These are phyloP conservation scores for Ilyonectria destructans DNA, from an alignment of 2,329 filamentous ascomycete species.

Conservation along the genomic window DNA sequence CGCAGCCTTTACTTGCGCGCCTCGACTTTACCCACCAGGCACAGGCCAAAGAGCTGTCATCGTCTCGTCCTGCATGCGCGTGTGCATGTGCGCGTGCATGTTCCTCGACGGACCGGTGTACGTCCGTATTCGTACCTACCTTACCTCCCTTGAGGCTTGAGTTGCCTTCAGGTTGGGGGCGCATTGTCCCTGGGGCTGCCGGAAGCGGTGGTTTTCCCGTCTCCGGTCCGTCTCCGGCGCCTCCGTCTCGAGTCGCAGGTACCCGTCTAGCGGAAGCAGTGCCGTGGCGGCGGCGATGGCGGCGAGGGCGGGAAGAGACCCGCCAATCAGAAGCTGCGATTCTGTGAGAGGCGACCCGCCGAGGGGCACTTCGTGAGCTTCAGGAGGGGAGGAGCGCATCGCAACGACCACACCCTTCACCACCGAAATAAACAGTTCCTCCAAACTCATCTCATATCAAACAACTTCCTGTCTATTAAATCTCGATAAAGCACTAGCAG, in stretches of 20 bases:
- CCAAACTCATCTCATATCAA: conserved; percentile 1
- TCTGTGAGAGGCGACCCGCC: not conserved
- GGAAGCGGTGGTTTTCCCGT: conserved; percentile 25
- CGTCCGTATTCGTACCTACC: conserved; percentile 10
- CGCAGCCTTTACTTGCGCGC: not conserved
- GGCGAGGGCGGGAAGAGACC: not conserved
- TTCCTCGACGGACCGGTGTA: not conserved
- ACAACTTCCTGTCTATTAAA: not conserved
- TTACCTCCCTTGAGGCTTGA: not conserved
- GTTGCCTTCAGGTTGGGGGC: too few relatives aligned
- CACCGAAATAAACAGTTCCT: conserved; percentile 7
- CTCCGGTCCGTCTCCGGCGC: conserved; percentile 23
- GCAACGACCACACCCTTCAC: conserved; percentile 3
- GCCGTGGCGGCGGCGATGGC: conserved; percentile 18
- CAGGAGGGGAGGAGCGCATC: conserved; percentile 1
- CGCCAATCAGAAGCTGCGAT: not conserved
- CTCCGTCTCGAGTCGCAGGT: not conserved
- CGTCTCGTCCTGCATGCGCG: conserved; percentile 14
- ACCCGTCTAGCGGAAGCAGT: conserved; percentile 13
- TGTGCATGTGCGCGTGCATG: conserved; percentile 6
- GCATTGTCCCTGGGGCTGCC: not conserved
- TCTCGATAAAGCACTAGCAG: conserved; percentile 12
- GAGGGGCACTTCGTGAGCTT: conserved; percentile 7
- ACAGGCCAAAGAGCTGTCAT: not conserved
- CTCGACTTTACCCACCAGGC: not conserved